Evolutionary conservation across 345 rosid genomes (phyloP).

Genomic region (Rhizophora apiculata): DNA sequence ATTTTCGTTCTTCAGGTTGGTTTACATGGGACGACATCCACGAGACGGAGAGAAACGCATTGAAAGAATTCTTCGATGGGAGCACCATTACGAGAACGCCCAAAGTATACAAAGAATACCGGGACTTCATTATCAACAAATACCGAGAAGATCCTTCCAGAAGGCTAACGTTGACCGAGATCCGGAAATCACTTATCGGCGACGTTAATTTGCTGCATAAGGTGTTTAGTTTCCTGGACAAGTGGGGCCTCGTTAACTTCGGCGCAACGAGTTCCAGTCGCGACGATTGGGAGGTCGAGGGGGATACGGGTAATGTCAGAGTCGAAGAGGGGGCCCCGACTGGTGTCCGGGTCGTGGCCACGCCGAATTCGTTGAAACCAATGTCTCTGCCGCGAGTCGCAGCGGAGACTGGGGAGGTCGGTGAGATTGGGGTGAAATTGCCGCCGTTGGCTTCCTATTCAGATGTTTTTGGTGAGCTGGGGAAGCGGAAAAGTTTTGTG

Average conservation of each 20-base stretch:
- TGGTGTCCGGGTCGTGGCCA: slow-evolving; percentile 73
- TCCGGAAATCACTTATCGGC: slow-evolving; percentile 74
- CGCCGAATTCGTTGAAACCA: slow-evolving; percentile 66
- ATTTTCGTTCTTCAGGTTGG: slow-evolving; percentile 52
- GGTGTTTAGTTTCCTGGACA: slow-evolving; percentile 65
- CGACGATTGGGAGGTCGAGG: slow-evolving; percentile 27
- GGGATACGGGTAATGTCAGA: slow-evolving; percentile 29
- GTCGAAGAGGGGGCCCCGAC: slow-evolving; percentile 65
- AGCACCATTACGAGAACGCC: slow-evolving; percentile 86
- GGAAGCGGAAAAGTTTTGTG: slow-evolving; percentile 29
- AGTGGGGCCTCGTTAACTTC: slow-evolving; percentile 80
- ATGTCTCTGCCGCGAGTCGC: slow-evolving; percentile 32
- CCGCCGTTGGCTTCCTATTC: slow-evolving; percentile 75
- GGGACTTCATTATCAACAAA: slow-evolving; percentile 89
- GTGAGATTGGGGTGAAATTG: slow-evolving; percentile 35
- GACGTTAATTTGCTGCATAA: slow-evolving; percentile 76
- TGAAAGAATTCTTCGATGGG: slow-evolving; percentile 78
- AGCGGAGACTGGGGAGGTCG: slow-evolving; percentile 17
- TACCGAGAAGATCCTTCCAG: slow-evolving; percentile 72
- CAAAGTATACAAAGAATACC: slow-evolving; percentile 82
- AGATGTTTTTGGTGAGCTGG: slow-evolving; percentile 53
- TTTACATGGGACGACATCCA: slow-evolving; percentile 91
- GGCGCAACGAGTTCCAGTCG: slow-evolving; percentile 16
- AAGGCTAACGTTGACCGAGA: slow-evolving; percentile 69
- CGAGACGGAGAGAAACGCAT: slow-evolving; percentile 67